Conservation (phyloP, 2,329 filamentous ascomycete species). For the Dendrostoma leiphaemia region DNA sequence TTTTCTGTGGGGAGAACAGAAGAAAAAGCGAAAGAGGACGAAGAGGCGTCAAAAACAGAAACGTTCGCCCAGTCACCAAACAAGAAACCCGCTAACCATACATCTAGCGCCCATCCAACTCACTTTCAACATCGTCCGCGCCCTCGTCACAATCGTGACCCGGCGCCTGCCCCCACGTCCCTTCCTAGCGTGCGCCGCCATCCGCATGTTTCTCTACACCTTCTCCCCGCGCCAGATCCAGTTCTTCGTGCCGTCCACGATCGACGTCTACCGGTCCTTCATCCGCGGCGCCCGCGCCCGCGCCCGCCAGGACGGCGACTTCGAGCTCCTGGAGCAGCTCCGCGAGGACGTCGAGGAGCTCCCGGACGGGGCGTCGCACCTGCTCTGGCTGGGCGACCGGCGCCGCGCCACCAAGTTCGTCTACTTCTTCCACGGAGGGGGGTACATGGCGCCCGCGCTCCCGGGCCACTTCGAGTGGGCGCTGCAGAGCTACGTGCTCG, state of each 20-base stretch:
- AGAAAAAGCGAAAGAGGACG: not conserved
- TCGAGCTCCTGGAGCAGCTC: conserved; percentile 9
- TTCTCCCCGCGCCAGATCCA: conserved; percentile 14
- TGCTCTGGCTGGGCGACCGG: conserved; percentile 16
- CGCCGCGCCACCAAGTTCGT: conserved; percentile 9
- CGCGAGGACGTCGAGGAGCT: conserved; percentile 11
- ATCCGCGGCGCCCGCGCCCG: not conserved
- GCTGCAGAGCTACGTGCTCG: conserved; percentile 11
- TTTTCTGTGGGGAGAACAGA: too few species aligned
- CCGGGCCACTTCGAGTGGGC: conserved; percentile 17
- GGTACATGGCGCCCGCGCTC: conserved; percentile 11
- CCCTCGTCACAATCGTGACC: not conserved
- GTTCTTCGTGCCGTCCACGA: not conserved
- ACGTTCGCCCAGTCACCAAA: too few species aligned
- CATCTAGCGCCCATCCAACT: conserved; percentile 7
- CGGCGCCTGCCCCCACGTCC: not conserved
- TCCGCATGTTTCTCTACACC: conserved; percentile 12
- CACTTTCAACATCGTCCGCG: not conserved
- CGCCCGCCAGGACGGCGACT: not conserved
- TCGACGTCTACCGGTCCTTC: conserved; percentile 7
- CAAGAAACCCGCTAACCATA: too few species aligned
- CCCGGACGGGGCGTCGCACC: conserved; percentile 4
- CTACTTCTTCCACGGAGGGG: conserved; percentile 15
- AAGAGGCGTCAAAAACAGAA: not conserved
- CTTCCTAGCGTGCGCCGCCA: conserved; percentile 1